Percentiles rank a stretch among this genome's conserved stretches.
phyloP scores from a whole-genome alignment of 1,139 yeast species.

The Nakaseomyces kungkrabaensis region DNA sequence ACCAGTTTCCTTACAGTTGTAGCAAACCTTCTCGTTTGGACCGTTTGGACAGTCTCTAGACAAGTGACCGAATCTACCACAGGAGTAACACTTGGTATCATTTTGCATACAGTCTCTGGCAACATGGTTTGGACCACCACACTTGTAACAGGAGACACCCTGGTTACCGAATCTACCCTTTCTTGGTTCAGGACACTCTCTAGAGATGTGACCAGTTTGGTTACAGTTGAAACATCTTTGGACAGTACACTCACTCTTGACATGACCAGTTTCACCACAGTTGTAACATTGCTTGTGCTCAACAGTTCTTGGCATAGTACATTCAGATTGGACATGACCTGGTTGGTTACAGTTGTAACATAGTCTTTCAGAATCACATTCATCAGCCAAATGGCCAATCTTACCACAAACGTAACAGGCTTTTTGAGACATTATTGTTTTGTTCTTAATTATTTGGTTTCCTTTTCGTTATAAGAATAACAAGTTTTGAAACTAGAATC shows the following conservation, averaged over 20 bases:
- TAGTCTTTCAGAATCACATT: slow-evolving; percentile 71
- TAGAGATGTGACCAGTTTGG: slow-evolving; percentile 74
- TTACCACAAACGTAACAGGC: slow-evolving; percentile 90
- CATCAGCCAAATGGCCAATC: slow-evolving; percentile 84
- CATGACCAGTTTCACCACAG: slow-evolving; percentile 72
- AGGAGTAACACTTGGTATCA: slow-evolving; percentile 76
- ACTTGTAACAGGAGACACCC: slow-evolving; percentile 72
- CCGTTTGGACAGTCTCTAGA: slow-evolving; percentile 67
- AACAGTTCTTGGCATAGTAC: slow-evolving; percentile 79
- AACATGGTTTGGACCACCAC: slow-evolving; percentile 90
- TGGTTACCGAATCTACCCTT: slow-evolving; percentile 18
- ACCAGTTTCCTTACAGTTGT: slow-evolving; percentile 84
- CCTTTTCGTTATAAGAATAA: neutral
- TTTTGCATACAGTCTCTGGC: slow-evolving; percentile 85
- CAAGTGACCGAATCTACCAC: slow-evolving; percentile 85
- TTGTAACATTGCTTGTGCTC: slow-evolving; percentile 78
- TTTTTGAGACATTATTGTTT: slow-evolving; percentile 49
- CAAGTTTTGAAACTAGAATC: neutral
- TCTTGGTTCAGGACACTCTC: slow-evolving; percentile 49
- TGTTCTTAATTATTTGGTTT: neutral
- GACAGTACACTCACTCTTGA: slow-evolving; percentile 57
- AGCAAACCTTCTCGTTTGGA: slow-evolving; percentile 52
- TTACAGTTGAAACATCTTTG: slow-evolving; percentile 81
- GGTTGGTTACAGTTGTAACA: slow-evolving; percentile 91
- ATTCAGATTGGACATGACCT: slow-evolving; percentile 82